Conservation (phyloP, 768 basidiomycete species). For the Neoboletus subvelutipes region DNA sequence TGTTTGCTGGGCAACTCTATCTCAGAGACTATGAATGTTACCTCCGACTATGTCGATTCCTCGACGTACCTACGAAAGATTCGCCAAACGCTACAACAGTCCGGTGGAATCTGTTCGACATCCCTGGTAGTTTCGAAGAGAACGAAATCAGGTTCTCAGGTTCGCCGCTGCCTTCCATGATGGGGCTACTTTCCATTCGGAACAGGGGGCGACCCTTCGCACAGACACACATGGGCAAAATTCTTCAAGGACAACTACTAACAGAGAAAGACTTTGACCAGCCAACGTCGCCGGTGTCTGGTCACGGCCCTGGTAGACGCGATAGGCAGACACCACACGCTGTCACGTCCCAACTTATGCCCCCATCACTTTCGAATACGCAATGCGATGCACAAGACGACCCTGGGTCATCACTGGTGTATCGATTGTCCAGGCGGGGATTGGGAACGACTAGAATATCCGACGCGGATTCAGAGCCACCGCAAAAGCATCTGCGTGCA, state of each 20-base stretch:
- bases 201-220: not conserved
- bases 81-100: not conserved
- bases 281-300: not conserved
- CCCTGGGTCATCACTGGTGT: too few species aligned
- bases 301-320: too few species aligned
- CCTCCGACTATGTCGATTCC: constrained; percentile 19
- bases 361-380: too few species aligned
- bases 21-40: constrained; percentile 24
- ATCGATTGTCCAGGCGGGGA: too few species aligned
- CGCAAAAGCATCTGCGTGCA: too few species aligned
- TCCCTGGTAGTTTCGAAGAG: not conserved
- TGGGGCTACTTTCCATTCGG: not conserved
- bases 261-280: not conserved
- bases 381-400: too few species aligned
- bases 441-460: too few species aligned
- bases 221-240: not conserved
- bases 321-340: too few species aligned
- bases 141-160: not conserved
- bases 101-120: not conserved
- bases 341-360: too few species aligned
- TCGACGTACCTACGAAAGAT: constrained; percentile 12
- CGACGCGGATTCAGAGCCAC: too few species aligned
- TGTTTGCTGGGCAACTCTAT: constrained; percentile 8
- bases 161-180: not conserved
- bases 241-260: not conserved